These are phyloP conservation scores for Globisporangium rhizosaccharum DNA, from an alignment of 352 stramenopile species.

Conservation along the genomic window DNA sequence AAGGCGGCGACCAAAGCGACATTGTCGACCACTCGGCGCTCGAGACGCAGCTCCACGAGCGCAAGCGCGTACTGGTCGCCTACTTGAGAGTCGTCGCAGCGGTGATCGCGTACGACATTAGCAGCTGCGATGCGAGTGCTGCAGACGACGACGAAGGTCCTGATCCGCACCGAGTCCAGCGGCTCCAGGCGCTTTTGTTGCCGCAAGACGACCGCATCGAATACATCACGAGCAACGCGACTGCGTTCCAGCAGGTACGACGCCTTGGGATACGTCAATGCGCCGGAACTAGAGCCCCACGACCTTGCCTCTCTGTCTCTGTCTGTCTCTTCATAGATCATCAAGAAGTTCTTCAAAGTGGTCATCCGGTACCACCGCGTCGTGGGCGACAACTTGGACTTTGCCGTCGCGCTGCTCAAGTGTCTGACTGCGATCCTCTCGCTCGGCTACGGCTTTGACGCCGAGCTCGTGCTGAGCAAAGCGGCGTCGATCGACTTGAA, in stretches of 20 bases:
- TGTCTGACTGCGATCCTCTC: conserved; percentile 21
- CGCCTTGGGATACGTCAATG: not conserved
- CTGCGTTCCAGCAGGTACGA: conserved; percentile 15
- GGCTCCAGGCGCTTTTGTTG: conserved; percentile 18
- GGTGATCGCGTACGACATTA: conserved; percentile 6
- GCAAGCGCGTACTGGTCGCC: conserved; percentile 12
- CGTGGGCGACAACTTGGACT: conserved; percentile 16
- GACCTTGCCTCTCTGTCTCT: not conserved
- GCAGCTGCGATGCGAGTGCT: not conserved
- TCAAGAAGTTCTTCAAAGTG: conserved; percentile 23
- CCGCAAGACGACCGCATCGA: conserved; percentile 6
- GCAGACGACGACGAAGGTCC: not conserved
- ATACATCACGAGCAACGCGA: not conserved
- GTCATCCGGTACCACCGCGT: conserved; percentile 18
- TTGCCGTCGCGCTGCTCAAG: conserved; percentile 21
- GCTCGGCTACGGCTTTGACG: conserved; percentile 19
- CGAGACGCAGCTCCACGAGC: conserved; percentile 7
- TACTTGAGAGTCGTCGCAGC: conserved; percentile 17
- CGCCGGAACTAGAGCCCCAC: no score
- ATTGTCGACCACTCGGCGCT: not conserved
- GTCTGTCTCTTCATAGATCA: conserved; percentile 10
- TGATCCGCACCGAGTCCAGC: conserved; percentile 7
- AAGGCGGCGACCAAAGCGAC: not conserved
- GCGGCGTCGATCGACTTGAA: conserved; percentile 15
- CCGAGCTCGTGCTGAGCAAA: conserved; percentile 13